Percentiles rank a stretch among this genome's conserved stretches.
phyloP scores from a whole-genome alignment of 345 rosid species.

The Salix caprea region DNA sequence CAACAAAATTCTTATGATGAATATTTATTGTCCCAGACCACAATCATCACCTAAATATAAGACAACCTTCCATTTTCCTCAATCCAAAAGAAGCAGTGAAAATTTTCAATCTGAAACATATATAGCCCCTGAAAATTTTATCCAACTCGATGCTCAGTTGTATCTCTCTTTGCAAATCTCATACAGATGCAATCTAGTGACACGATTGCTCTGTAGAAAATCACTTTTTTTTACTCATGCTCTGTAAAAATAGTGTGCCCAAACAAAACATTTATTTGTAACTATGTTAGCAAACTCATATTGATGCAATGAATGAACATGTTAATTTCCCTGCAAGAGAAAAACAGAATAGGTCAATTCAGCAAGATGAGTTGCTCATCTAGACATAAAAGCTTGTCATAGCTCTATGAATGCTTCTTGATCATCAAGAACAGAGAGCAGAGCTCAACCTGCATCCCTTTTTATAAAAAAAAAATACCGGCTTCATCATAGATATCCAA shows the following conservation, averaged over 20 bases:
- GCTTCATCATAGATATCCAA: neutral
- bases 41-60: neutral
- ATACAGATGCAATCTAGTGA: neutral
- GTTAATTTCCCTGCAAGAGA: neutral
- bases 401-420: neutral
- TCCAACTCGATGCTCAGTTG: neutral
- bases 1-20: neutral
- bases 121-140: neutral
- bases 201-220: neutral
- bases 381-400: neutral
- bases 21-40: neutral
- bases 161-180: neutral
- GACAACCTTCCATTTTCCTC: neutral
- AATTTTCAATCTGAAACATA: neutral
- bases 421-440: neutral
- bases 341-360: neutral
- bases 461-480: neutral
- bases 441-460: neutral
- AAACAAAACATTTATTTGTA: neutral
- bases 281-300: neutral
- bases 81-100: neutral
- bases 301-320: neutral
- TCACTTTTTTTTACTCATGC: neutral
- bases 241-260: neutral
- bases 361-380: neutral